These are phyloP conservation scores for Xerocomus brunneocitrinus DNA, from an alignment of 768 basidiomycete species.

Conservation along the genomic window DNA sequence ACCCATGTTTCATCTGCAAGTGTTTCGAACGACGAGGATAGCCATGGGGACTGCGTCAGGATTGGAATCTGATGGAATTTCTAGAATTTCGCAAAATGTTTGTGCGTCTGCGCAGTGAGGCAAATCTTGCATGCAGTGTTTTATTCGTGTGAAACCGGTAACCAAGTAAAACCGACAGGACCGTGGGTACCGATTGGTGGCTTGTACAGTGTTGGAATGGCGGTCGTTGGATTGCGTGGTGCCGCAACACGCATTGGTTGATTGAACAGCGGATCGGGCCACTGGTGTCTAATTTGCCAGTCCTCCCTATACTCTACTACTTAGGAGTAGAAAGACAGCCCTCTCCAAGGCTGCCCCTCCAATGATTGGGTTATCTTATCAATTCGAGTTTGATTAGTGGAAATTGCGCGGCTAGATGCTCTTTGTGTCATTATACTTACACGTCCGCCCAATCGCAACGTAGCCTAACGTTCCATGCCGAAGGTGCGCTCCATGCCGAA, in stretches of 20 bases:
- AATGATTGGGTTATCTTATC: background rate
- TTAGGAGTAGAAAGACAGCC: background rate
- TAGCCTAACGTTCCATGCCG: background rate
- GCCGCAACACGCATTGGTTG: background rate
- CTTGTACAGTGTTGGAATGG: background rate
- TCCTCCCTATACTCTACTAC: too few species aligned
- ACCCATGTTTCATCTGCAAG: background rate
- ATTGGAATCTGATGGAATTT: background rate
- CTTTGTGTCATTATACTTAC: too few species aligned
- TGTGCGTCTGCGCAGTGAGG: background rate
- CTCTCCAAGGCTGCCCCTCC: background rate
- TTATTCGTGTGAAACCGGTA: slow-evolving; percentile 1
- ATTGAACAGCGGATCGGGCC: background rate
- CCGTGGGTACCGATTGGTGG: background rate
- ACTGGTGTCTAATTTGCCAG: too few species aligned
- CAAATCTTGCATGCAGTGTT: background rate
- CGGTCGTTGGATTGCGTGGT: background rate
- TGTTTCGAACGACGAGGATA: background rate
- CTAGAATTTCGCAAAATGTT: background rate
- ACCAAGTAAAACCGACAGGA: background rate
- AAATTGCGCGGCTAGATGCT: background rate
- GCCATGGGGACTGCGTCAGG: background rate
- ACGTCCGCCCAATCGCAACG: background rate
- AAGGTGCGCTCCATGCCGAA: background rate
- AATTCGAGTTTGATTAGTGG: background rate